Conservation (phyloP, 768 basidiomycete genomes). For the Lactarius vividus region DNA sequence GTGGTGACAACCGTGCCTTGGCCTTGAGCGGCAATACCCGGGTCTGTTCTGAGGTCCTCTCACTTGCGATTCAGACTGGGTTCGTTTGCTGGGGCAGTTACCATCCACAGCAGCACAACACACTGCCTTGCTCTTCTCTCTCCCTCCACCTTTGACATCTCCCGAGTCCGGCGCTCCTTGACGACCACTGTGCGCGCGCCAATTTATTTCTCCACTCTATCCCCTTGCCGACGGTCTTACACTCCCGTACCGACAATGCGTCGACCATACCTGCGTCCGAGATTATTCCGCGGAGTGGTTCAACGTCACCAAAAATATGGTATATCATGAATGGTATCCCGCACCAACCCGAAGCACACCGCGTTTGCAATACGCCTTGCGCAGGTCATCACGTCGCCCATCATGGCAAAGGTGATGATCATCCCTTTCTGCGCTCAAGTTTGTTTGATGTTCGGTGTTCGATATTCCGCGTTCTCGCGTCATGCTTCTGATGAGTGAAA, state of each 20-base stretch:
- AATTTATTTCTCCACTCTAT: too few species aligned
- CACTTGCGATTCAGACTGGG: background rate
- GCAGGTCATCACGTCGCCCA: background rate
- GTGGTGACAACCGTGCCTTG: slow-evolving; percentile 6
- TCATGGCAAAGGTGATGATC: too few species aligned
- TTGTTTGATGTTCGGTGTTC: background rate
- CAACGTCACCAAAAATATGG: background rate
- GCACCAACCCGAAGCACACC: background rate
- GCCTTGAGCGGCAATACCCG: background rate
- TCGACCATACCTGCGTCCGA: background rate
- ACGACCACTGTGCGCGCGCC: background rate
- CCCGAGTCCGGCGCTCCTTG: background rate
- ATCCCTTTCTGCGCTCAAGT: too few species aligned
- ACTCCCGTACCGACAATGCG: background rate
- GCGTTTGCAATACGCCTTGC: background rate
- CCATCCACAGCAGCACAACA: background rate
- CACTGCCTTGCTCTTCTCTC: background rate
- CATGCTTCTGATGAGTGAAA: background rate
- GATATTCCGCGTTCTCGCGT: background rate
- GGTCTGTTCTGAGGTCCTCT: background rate
- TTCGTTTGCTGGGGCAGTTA: too few species aligned
- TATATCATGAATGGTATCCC: too few species aligned
- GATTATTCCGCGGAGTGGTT: background rate
- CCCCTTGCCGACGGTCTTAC: too few species aligned
- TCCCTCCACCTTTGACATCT: background rate